A percentile compares a stretch with the other conserved stretches of the same genome.
Conservation (phyloP, 2,329 filamentous ascomycete species). For the Hypoxylon sp. region DNA sequence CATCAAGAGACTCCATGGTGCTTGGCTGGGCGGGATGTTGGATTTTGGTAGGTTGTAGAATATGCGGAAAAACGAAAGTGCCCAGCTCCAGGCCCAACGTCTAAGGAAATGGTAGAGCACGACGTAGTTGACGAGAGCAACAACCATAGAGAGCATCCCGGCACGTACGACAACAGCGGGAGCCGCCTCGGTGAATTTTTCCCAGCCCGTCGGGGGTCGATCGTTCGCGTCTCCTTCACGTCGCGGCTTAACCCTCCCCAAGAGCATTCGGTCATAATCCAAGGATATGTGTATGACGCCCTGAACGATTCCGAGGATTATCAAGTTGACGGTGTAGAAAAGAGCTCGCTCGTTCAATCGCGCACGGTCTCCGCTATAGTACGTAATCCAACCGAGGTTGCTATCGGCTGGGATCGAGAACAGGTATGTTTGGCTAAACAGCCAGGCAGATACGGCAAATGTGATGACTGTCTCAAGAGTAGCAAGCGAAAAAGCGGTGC, state of each 20-base stretch:
- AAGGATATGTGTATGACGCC: slow-evolving; percentile 74
- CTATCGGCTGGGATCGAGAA: slow-evolving; percentile 72
- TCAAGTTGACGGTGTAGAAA: slow-evolving; percentile 78
- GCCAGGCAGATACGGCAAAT: slow-evolving; percentile 80
- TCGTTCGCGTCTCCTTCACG: slow-evolving; percentile 40
- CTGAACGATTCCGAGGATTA: slow-evolving; percentile 76
- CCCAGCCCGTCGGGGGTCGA: slow-evolving; percentile 34
- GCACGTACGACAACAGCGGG: slow-evolving; percentile 46
- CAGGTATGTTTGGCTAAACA: slow-evolving; percentile 85
- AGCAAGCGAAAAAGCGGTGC: slow-evolving; percentile 67
- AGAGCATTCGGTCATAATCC: slow-evolving; percentile 77
- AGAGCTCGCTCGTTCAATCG: slow-evolving; percentile 88
- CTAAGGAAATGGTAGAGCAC: slow-evolving; percentile 75
- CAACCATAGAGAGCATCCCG: slow-evolving; percentile 50
- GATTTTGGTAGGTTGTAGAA: slow-evolving; percentile 82
- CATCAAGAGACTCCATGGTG: slow-evolving; percentile 68
- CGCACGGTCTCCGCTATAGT: slow-evolving; percentile 76
- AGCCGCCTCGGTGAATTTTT: slow-evolving; percentile 58
- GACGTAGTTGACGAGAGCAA: slow-evolving; percentile 59
- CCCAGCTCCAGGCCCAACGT: slow-evolving; percentile 73
- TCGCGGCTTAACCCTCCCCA: slow-evolving; percentile 53
- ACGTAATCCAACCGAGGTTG: slow-evolving; percentile 79
- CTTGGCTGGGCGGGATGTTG: slow-evolving; percentile 69
- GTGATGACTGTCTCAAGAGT: slow-evolving; percentile 78
- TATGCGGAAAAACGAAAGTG: slow-evolving; percentile 75